Evolutionary conservation across 306 rosid genomes (phyloP).

Genomic region (Arachis hypogaea): DNA sequence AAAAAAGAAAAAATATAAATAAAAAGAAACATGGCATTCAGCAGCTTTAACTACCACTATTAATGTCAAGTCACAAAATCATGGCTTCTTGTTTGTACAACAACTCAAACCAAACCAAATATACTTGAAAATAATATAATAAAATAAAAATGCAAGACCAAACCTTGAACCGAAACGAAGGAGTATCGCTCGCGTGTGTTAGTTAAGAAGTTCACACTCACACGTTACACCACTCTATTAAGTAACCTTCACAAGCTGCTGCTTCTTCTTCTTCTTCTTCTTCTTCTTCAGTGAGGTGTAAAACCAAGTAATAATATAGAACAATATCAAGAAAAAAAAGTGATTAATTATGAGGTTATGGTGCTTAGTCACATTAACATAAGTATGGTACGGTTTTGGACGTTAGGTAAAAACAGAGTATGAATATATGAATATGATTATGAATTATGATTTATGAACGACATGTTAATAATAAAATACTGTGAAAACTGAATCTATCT

Average conservation of each 20-base stretch:
- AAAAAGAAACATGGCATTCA: conserved; percentile 16
- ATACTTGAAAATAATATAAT: conserved; percentile 16
- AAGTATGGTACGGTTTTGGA: neutral
- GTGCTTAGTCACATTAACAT: neutral
- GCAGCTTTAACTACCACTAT: conserved; percentile 53
- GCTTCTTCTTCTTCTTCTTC: neutral
- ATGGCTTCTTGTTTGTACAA: conserved; percentile 43
- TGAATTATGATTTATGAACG: neutral
- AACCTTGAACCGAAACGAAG: conserved; percentile 40
- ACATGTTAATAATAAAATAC: conserved; percentile 9
- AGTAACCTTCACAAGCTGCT: conserved; percentile 35
- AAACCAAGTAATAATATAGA: too few species aligned
- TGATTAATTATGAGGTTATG: neutral
- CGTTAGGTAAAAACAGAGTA: neutral
- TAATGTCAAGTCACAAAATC: conserved; percentile 24
- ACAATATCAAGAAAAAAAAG: too few species aligned
- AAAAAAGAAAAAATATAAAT: neutral
- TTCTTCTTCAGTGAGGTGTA: too few species aligned
- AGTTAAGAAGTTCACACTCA: neutral
- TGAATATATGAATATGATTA: too few species aligned
- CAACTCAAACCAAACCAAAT: conserved; percentile 57
- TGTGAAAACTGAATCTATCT: conserved; percentile 37
- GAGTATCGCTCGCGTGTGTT: neutral
- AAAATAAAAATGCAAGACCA: conserved; percentile 40
- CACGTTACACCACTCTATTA: neutral